Evolutionary conservation across 768 basidiomycete genomes (phyloP).

Genomic region (Tulasnella calospora): DNA sequence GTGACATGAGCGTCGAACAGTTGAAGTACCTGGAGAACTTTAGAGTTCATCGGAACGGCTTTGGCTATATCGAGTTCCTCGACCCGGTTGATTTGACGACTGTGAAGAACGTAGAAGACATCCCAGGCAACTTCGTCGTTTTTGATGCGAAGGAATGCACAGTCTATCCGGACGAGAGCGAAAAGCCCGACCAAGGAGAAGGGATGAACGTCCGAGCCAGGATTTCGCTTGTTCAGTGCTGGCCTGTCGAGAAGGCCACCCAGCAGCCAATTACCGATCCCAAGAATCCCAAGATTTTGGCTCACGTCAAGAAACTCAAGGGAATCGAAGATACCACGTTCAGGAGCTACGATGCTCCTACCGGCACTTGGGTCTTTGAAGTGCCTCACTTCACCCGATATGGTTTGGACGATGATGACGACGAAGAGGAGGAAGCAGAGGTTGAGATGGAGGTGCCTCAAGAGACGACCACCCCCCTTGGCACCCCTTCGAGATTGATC

Average conservation of each 20-base stretch:
- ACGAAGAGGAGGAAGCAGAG: slow-evolving; percentile 30
- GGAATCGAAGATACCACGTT: slow-evolving; percentile 83
- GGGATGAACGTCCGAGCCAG: slow-evolving; percentile 86
- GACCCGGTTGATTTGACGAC: slow-evolving; percentile 80
- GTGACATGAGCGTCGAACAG: slow-evolving; percentile 64
- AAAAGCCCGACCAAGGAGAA: slow-evolving; percentile 71
- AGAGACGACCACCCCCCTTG: neutral
- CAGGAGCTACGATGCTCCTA: slow-evolving; percentile 67
- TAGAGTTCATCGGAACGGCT: slow-evolving; percentile 83
- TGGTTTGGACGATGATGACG: slow-evolving; percentile 30
- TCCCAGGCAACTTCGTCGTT: slow-evolving; percentile 80
- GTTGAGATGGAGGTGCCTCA: slow-evolving; percentile 15
- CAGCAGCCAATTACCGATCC: slow-evolving; percentile 83
- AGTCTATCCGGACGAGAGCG: slow-evolving; percentile 80
- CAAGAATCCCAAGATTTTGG: slow-evolving; percentile 62
- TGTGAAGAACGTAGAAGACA: slow-evolving; percentile 66
- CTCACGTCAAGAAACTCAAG: slow-evolving; percentile 71
- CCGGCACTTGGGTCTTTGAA: slow-evolving; percentile 88
- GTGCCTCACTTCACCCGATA: slow-evolving; percentile 75
- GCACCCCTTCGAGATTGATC: neutral
- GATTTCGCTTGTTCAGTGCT: slow-evolving; percentile 74
- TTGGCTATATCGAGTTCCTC: slow-evolving; percentile 78
- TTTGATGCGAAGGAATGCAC: slow-evolving; percentile 90
- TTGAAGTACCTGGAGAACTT: slow-evolving; percentile 70
- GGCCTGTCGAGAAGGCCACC: slow-evolving; percentile 86